Evolutionary conservation across 331 rosid species (phyloP), one percentile per base, ranked within the genome.

Genomic region (Telfairia occidentalis): DNA sequence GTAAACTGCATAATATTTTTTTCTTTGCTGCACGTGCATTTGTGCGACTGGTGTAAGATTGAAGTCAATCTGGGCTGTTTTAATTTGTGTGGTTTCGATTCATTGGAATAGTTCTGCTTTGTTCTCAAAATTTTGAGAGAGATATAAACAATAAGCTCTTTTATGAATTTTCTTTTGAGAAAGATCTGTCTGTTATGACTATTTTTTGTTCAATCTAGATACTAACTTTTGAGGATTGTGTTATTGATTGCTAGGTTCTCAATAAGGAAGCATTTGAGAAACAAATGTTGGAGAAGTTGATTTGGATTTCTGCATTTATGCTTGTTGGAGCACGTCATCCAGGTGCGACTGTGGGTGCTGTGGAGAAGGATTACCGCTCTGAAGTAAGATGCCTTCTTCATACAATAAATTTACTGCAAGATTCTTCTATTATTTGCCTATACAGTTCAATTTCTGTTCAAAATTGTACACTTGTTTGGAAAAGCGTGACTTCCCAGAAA

Each of bases 221-320:
- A 32, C 0, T 73, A 54, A 34, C 67, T 73, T 73, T 9, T 53
- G 32, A 24, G 61, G 77, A 11, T 30, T 18, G 9, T 71, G 10
- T 35, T 61, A 46, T 19, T 79, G 76, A 74, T n/a, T n/a, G 63
- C 40, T 81, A 91, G 98, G 88, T 94, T 84, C 88, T 91, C 18
- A 86, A 78, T 37, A 86, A 87, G 90, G 93, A 91, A 74, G 92
- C 85, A 11, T 91, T 94, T 84, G 90, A 87, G 74, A 94, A 90
- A 79, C 97, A 91, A 86, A 94, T 91, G 97, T 82, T 91, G 43
- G 98, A 94, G 87, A 94, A 94, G 89, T 83, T 94, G 71, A 91
- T 94, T 83, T 94, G 98, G 98, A 91, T 94, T 80, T 89, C 83
- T 37, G 86, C 98, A 16, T 89, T 91, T 83, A 95, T 95, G 98